Evolutionary conservation across 176 grass and related monocot species (phyloP).

Genomic region (Typha latifolia): DNA sequence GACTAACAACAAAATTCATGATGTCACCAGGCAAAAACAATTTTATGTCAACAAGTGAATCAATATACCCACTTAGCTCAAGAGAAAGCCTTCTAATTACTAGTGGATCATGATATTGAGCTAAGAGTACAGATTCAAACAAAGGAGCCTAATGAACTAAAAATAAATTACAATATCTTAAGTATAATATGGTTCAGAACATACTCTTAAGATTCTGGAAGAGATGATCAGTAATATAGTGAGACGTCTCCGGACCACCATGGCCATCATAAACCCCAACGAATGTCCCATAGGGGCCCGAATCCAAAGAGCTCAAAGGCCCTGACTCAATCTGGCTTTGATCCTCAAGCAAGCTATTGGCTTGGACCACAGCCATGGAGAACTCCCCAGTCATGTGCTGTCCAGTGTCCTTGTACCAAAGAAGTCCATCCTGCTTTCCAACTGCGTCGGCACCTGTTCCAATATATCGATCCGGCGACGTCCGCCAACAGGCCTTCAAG

Average conservation of each 20-base stretch:
- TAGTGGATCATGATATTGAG: background rate
- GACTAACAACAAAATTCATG: background rate
- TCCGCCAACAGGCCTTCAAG: conserved; percentile 14
- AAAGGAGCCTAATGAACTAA: background rate
- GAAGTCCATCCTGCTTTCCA: conserved; percentile 23
- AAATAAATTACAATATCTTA: background rate
- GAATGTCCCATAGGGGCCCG: conserved; percentile 20
- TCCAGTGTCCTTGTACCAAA: conserved; percentile 26
- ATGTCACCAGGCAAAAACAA: no score
- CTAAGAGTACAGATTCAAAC: background rate
- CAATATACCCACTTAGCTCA: background rate
- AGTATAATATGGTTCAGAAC: background rate
- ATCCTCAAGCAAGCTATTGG: conserved; percentile 27
- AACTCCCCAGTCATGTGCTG: conserved; percentile 20
- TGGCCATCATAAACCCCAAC: conserved; percentile 22
- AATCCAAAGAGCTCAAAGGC: conserved; percentile 11
- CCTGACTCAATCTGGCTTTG: conserved; percentile 25
- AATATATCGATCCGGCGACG: background rate
- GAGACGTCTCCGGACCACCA: conserved; percentile 22
- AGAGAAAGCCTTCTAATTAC: background rate
- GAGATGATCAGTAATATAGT: conserved; percentile 22
- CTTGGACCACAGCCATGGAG: conserved; percentile 27
- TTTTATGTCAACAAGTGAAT: no score
- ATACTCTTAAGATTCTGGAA: conserved; percentile 24
- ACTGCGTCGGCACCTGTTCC: background rate